These are phyloP conservation scores for Tylopilus sp. DNA, from an alignment of 1,284 basidiomycete genomes.

Conservation along the genomic window DNA sequence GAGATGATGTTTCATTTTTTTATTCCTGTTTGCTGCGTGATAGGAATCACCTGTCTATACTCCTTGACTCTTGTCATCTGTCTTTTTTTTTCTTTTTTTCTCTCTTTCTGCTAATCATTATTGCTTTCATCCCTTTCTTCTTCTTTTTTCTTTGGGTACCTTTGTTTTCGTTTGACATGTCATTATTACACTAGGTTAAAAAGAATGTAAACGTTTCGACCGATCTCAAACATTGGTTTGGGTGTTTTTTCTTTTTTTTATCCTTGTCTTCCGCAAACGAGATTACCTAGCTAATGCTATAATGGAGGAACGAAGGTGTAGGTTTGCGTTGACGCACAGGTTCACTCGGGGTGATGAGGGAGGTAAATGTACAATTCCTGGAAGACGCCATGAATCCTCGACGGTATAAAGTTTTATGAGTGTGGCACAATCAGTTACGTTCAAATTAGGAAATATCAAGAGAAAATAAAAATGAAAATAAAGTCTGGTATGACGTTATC, in stretches of 20 bases:
- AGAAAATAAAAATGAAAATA: neutral
- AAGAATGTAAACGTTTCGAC: slow-evolving; percentile 12
- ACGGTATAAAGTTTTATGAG: slow-evolving; percentile 14
- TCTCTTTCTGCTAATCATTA: slow-evolving; percentile 30
- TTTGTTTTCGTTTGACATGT: slow-evolving; percentile 5
- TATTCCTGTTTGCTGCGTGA: slow-evolving; percentile 14
- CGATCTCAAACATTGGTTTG: slow-evolving; percentile 6
- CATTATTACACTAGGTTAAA: slow-evolving; percentile 15
- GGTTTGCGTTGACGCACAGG: neutral
- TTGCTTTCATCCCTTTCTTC: slow-evolving; percentile 26
- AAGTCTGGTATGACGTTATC: slow-evolving; percentile 19
- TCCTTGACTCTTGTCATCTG: neutral
- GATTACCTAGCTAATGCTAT: slow-evolving; percentile 8
- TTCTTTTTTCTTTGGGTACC: neutral
- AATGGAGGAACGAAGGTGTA: slow-evolving; percentile 13
- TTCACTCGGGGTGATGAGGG: neutral
- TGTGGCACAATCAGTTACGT: slow-evolving; percentile 3
- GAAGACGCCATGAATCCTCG: slow-evolving; percentile 13
- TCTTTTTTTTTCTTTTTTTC: neutral
- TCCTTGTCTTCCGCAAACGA: neutral
- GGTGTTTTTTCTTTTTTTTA: neutral
- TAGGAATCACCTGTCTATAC: slow-evolving; percentile 8
- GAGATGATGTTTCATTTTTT: slow-evolving; percentile 16
- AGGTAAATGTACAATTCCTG: neutral
- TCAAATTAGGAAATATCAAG: neutral